These are phyloP conservation scores for Aspergillus tubingensis DNA, from an alignment of 2,329 filamentous ascomycete genomes.

Conservation along the genomic window DNA sequence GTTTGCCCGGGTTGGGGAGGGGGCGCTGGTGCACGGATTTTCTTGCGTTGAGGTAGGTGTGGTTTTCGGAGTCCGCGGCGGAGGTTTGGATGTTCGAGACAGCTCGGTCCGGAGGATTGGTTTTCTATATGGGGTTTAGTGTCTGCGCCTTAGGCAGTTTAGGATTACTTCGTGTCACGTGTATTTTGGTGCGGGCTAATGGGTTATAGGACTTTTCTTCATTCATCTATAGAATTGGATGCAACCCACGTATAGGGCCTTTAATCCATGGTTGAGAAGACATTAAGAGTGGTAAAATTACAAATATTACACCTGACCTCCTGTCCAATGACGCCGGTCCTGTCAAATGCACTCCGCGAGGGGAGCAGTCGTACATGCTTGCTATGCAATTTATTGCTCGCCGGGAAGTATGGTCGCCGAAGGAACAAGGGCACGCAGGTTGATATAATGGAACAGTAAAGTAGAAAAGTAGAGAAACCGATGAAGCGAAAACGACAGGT, in stretches of 20 bases:
- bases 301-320: constrained; percentile 20
- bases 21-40: constrained; percentile 9
- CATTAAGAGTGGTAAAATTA: constrained; percentile 23
- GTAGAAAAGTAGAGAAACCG: constrained; percentile 8
- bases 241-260: not conserved
- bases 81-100: constrained; percentile 12
- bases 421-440: not conserved
- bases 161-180: constrained; percentile 10
- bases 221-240: not conserved
- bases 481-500: not conserved
- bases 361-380: not conserved
- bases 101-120: constrained; percentile 16
- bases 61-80: constrained; percentile 1
- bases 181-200: not conserved
- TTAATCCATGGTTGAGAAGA: not conserved
- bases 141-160: constrained; percentile 13
- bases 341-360: not conserved
- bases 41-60: not conserved
- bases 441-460: constrained; percentile 4
- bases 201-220: not conserved
- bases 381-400: not conserved
- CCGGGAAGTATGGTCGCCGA: not conserved
- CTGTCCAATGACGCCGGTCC: constrained; percentile 13
- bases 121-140: constrained; percentile 20
- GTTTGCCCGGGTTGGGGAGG: not conserved